Percentiles rank a stretch among this genome's conserved stretches.
Evolutionary conservation across 2,329 filamentous ascomycete species (phyloP).

Genomic region (Chalaropsis ovoidea): DNA sequence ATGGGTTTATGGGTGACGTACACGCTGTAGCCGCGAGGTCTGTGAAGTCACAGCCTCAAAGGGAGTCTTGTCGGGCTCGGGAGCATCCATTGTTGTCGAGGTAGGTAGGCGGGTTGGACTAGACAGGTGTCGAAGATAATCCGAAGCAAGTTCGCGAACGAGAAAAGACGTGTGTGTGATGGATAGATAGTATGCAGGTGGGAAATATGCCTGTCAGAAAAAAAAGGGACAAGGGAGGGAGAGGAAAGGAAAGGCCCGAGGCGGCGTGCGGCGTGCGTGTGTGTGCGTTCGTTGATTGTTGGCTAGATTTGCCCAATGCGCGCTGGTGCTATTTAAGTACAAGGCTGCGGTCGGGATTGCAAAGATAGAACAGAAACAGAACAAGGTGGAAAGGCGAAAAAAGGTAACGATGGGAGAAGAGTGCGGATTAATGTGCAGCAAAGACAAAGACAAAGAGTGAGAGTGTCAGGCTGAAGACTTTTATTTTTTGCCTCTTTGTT

Average conservation of each 20-base stretch:
- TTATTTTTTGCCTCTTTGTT: too few relatives aligned
- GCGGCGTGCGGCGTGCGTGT: not conserved
- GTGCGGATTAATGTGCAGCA: too few relatives aligned
- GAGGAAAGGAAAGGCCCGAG: not conserved
- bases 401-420: too few relatives aligned
- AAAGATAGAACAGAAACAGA: too few relatives aligned
- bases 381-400: too few relatives aligned
- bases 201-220: constrained; percentile 4
- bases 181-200: not conserved
- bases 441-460: too few relatives aligned
- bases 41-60: constrained; percentile 84
- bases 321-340: too few relatives aligned
- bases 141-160: not conserved
- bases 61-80: constrained; percentile 80
- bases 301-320: too few relatives aligned
- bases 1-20: constrained; percentile 37
- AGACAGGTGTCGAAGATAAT: not conserved
- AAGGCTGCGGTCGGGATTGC: too few relatives aligned
- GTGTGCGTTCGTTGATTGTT: not conserved
- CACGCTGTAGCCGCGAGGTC: constrained; percentile 63
- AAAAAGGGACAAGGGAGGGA: not conserved
- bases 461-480: too few relatives aligned
- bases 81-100: constrained; percentile 59
- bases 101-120: not conserved
- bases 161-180: not conserved